These are phyloP conservation scores for Hypoxylon lenormandii DNA, from an alignment of 495 filamentous ascomycete genomes.

Conservation along the genomic window DNA sequence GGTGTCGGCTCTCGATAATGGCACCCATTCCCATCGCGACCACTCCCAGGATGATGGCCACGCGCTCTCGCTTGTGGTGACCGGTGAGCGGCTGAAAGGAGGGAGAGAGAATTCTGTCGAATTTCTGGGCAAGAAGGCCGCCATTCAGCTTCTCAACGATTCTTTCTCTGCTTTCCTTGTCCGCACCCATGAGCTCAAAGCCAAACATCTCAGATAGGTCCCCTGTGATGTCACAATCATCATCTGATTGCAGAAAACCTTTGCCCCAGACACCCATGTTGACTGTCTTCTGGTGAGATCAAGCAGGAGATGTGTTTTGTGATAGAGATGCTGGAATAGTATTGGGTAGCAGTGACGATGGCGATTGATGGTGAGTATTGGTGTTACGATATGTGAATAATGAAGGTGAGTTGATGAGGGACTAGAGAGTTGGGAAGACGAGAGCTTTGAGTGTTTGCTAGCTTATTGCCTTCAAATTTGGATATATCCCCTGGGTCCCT, in stretches of 20 bases:
- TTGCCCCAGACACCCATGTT: slow-evolving; percentile 42
- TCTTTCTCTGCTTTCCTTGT: neutral
- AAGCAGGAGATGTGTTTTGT: neutral
- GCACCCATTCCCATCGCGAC: slow-evolving; percentile 37
- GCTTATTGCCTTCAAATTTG: no score
- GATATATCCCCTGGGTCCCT: no score
- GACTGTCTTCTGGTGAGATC: neutral
- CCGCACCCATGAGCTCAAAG: slow-evolving; percentile 10
- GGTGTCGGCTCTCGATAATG: slow-evolving; percentile 19
- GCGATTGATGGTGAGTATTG: no score
- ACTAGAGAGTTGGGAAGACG: no score
- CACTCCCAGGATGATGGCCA: slow-evolving; percentile 33
- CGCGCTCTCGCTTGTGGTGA: slow-evolving; percentile 35
- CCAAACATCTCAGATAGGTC: slow-evolving; percentile 30
- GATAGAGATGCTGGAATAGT: neutral
- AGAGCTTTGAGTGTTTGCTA: no score
- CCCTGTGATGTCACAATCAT: slow-evolving; percentile 33
- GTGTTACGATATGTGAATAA: no score
- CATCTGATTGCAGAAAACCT: slow-evolving; percentile 39
- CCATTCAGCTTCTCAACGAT: slow-evolving; percentile 23
- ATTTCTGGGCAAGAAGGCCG: slow-evolving; percentile 27
- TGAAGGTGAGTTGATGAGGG: no score
- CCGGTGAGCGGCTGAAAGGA: slow-evolving; percentile 16
- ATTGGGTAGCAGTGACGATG: neutral
- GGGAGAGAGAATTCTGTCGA: slow-evolving; percentile 28